Base-by-base conservation (phyloP, 371 early-diverging fungal species). In the Mucor piriformis region DNA sequence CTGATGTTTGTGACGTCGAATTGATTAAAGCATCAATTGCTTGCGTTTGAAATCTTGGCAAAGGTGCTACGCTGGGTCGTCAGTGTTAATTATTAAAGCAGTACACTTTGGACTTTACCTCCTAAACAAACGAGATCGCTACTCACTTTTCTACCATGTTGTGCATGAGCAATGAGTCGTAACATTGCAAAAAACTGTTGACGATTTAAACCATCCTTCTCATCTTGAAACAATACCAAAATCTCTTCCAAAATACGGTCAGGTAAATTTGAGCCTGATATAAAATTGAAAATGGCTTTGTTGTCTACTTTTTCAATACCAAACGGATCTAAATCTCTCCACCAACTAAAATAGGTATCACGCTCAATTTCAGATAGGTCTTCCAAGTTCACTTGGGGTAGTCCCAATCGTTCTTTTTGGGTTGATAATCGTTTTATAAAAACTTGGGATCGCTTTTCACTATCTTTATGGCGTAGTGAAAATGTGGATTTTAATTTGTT, bases 281-380 rank as follows among this genome's bases (percentile, higher is more conserved):
- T 47, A 49, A 77, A 77, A 23, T 62, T 40, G 3, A 72, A 59
- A 5, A 66, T 57, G 10, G 67, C 63, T 43, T 65, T 55, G 35
- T 59, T 64, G 38, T 74, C 66, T 33, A 67, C 59, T 32, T 47
- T 57, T 10, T 70, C 74, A 23, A 73, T 55, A 15, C 46, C 46
- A 50, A 77, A 77, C 23, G 74, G 77, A 55, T 77, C 74, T 18
- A 77, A 47, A 48, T 72, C 74, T 51, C 72, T 72, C 74, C 74
- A 77, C 77, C 77, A 77, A 10, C 72, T 51, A 16, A 42, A 49
- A 48, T 75, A 75, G n/a, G 64, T 63, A 61, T 76, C 69, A 70
- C 68, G 66, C 81, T 84, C 84, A 79, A 79, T 83, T 78, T 81
- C 77, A 74, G 83, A 81, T 81, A 83, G 82, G 73, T 79, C 68